Base-by-base conservation (phyloP, 179 eudicot species). In the Actinidia arguta region DNA sequence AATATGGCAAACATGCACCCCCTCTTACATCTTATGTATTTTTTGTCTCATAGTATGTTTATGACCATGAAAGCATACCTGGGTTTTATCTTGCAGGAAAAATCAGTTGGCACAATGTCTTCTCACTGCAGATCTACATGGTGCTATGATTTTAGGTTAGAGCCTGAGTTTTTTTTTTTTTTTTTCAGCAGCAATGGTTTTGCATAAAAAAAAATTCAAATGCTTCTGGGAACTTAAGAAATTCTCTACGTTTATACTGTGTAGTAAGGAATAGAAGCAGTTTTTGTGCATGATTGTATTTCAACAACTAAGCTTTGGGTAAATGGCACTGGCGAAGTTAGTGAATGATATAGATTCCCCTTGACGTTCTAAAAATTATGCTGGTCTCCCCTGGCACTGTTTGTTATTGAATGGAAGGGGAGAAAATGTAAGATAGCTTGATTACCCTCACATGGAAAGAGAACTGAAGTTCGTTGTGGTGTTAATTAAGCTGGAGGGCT, bases 71-170 rank as follows among this genome's bases (percentile, higher is more conserved):
- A 14, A 47, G 27, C 56, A 10, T 11, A 6, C 66, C 55, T 55
- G 54, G 22, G 36, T 71, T 83, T 25, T 16, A 76, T 76, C 69
- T 87, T 83, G 85, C 89, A 94, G 98, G 89, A 93, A 86, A 83
- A 89, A 90, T 81, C 91, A 95, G 72, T 78, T 91, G 83, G 92
- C 98, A 31, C 91, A 89, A 31, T 83, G 90, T 84, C 96, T 95
- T 59, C 89, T 92, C 77, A 86, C 85, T 85, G 98, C 97, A 47
- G 97, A 94, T 86, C 86, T 95, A 79, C 99, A 94, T 78, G 99
- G 99, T 85, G 94, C 99, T 76, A 81, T 93, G 83, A 85, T 95
- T 86, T 84, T 92, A 91, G 96, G 98, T 93, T 71, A 59, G 58
- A 73, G 27, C 47, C 39, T 13, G 25, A n/a, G 10, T n/a, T n/a